Evolutionary conservation across 2,329 filamentous ascomycete genomes (phyloP), one percentile per base, ranked within the genome.

Genomic region (Cladophialophora exuberans): DNA sequence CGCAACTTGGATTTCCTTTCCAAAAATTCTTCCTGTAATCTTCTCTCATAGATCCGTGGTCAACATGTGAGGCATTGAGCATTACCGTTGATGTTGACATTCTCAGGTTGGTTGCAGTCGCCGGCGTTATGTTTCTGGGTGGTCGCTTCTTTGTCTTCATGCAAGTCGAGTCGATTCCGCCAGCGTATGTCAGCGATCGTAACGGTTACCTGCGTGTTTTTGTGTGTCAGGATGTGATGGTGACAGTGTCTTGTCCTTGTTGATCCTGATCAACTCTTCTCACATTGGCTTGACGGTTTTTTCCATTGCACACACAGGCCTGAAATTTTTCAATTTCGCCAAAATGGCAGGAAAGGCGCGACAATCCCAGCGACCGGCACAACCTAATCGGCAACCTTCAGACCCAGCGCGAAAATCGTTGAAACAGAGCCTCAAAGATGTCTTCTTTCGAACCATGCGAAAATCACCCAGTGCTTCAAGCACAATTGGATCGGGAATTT

Each of bases 341-440:
- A 26, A 44, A 25, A 61, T 61, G 58, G 31, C 55, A 28, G 47
- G 48, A 44, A 57, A 61, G 52, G 45, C 51, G 20, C 51, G 42
- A 33, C 58, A 44, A 9, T 46, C 48, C 18, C 39, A 36, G 9
- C 49, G 22, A 9, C 25, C 25, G n/a, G 20, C 20, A 13, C 47
- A 25, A 25, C 26, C 36, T 5, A 17, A 22, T 13, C 23, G 42
- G 31, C 42, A 45, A 22, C 26, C 22, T 13, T 23, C 54, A 13
- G 22, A 30, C 35, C 45, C 45, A 17, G 54, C 43, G 38, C 59
- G 61, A 46, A 59, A 50, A 42, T 59, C 61, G 28, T 53, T 63
- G 6, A 61, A 52, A 42, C 61, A 63, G 44, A 57, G 50, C 35
- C 61, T 65, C 42, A 63, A 59, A 46, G 61, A 65, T 26, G 48